phyloP scores from a whole-genome alignment of 2,329 filamentous ascomycete genomes.

The Xylaria sp. region DNA sequence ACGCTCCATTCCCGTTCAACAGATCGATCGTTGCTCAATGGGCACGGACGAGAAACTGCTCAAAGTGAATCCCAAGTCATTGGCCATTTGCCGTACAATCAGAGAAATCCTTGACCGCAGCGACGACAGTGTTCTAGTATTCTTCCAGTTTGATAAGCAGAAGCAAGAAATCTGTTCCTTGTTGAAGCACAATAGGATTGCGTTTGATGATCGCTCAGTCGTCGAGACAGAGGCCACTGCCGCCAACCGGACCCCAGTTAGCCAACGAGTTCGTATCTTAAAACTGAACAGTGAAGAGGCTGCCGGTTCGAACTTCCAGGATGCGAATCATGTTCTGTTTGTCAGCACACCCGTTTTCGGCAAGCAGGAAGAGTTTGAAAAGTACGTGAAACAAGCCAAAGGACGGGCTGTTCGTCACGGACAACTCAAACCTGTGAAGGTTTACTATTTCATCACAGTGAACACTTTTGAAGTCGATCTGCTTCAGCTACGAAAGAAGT shows the following conservation, averaged over 20 bases:
- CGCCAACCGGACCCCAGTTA: not conserved
- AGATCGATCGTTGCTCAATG: constrained; percentile 28
- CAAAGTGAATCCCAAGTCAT: constrained; percentile 41
- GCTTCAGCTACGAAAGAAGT: constrained; percentile 44
- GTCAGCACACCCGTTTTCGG: constrained; percentile 49
- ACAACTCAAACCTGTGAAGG: constrained; percentile 51
- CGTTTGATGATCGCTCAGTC: constrained; percentile 25
- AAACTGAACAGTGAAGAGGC: constrained; percentile 53
- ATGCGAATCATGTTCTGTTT: constrained; percentile 57
- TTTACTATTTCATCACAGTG: constrained; percentile 55
- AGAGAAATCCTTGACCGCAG: constrained; percentile 20
- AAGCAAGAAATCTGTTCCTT: constrained; percentile 43
- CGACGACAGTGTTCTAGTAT: constrained; percentile 50
- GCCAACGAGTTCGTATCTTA: constrained; percentile 49
- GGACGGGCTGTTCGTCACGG: constrained; percentile 55
- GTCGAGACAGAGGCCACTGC: not conserved
- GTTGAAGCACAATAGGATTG: constrained; percentile 35
- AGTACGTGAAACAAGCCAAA: constrained; percentile 54
- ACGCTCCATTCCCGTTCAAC: constrained; percentile 28
- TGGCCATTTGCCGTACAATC: constrained; percentile 39
- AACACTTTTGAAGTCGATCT: constrained; percentile 56
- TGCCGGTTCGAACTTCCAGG: constrained; percentile 55
- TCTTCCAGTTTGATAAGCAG: constrained; percentile 51
- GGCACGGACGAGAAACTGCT: not conserved
- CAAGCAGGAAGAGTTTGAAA: constrained; percentile 49